Evolutionary conservation across 2,329 filamentous ascomycete genomes (phyloP).

Genomic region (Ceratocystis papillata): DNA sequence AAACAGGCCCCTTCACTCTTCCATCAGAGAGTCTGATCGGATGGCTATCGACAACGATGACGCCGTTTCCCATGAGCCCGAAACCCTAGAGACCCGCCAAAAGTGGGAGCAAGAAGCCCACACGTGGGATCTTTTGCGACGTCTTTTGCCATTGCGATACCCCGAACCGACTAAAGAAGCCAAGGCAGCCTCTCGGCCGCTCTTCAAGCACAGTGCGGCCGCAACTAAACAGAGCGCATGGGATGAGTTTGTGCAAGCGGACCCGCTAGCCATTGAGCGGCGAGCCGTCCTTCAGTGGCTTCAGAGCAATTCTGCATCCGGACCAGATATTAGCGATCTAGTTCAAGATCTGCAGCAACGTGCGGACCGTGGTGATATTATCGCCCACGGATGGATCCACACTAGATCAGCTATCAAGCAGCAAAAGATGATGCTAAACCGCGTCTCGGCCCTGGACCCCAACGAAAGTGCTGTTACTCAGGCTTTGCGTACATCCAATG

Average conservation of each 20-base stretch:
- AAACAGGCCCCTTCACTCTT: constrained; percentile 32
- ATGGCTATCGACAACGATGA: constrained; percentile 47
- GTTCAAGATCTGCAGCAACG: constrained; percentile 65
- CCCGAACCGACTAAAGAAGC: constrained; percentile 29
- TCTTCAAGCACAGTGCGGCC: constrained; percentile 14
- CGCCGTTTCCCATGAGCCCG: constrained; percentile 28
- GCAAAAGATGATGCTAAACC: constrained; percentile 62
- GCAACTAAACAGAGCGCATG: constrained; percentile 23
- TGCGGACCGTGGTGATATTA: constrained; percentile 68
- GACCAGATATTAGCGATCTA: constrained; percentile 62
- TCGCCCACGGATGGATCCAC: constrained; percentile 84
- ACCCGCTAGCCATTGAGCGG: constrained; percentile 65
- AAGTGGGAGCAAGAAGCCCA: constrained; percentile 72
- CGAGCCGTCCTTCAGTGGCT: constrained; percentile 77
- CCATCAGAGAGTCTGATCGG: constrained; percentile 13
- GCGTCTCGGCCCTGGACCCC: constrained; percentile 54
- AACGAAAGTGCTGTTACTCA: constrained; percentile 46
- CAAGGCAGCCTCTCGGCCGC: constrained; percentile 17
- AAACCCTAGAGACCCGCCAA: constrained; percentile 30
- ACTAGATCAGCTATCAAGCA: constrained; percentile 84
- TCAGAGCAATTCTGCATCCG: constrained; percentile 59
- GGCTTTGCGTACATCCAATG: constrained; percentile 48
- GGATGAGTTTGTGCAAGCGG: constrained; percentile 62
- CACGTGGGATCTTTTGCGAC: constrained; percentile 76
- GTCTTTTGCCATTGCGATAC: constrained; percentile 62